Evolutionary conservation across 257 asterid genomes (phyloP).

Genomic region (Oldenlandia corymbosa): DNA sequence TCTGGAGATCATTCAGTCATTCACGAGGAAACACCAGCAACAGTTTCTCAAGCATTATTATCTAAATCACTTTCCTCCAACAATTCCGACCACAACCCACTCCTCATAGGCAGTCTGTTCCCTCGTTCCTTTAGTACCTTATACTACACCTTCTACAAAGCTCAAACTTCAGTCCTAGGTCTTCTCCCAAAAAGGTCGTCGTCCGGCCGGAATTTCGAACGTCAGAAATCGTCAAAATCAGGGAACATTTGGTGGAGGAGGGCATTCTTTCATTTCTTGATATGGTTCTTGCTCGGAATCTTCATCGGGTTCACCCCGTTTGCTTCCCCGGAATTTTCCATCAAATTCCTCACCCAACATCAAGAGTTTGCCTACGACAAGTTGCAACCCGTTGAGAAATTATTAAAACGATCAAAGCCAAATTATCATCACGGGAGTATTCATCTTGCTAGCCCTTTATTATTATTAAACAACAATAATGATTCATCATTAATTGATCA

Average conservation of each 20-base stretch:
- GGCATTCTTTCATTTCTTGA: conserved; percentile 47
- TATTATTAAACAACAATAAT: conserved; percentile 7
- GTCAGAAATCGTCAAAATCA: conserved; percentile 51
- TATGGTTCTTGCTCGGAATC: conserved; percentile 54
- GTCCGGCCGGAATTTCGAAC: conserved; percentile 44
- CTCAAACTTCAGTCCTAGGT: conserved; percentile 39
- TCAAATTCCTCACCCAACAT: conserved; percentile 28
- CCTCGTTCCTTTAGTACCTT: conserved; percentile 40
- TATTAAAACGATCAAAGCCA: too few species aligned
- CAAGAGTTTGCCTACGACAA: conserved; percentile 39
- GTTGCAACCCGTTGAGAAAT: too few species aligned
- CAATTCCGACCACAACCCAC: conserved; percentile 36
- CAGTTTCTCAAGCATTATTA: conserved; percentile 44
- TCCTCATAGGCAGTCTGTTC: conserved; percentile 25
- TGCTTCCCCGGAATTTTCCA: conserved; percentile 33
- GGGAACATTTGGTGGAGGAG: conserved; percentile 50
- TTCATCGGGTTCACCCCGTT: conserved; percentile 57
- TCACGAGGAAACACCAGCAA: conserved; percentile 48
- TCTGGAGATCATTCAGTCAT: conserved; percentile 31
- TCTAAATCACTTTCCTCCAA: conserved; percentile 50
- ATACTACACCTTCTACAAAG: conserved; percentile 44
- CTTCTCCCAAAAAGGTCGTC: conserved; percentile 48
- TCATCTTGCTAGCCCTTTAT: conserved; percentile 2
- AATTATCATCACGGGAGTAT: conserved; percentile 18
- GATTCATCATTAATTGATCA: background rate